Conservation (phyloP, 192 early-diverging fungal species). For the Backusella tarrabulga region DNA sequence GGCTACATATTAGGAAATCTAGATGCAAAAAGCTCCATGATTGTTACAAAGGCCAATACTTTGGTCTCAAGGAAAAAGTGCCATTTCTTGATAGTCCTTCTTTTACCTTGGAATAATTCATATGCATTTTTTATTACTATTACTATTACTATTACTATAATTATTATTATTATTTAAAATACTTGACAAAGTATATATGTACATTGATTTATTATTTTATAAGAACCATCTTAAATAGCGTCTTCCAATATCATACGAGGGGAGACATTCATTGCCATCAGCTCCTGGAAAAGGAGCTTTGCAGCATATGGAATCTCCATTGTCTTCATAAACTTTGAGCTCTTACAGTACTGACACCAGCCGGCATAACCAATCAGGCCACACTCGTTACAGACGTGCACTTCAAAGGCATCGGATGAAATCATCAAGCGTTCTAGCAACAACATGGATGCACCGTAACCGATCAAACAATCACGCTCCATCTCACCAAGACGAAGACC, state of each 20-base stretch:
- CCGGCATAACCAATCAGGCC: conserved; percentile 87
- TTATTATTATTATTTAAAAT: background rate
- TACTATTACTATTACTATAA: too few species aligned
- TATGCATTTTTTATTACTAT: too few species aligned
- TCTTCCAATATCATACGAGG: conserved; percentile 39
- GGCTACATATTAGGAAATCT: too few species aligned
- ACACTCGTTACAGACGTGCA: conserved; percentile 87
- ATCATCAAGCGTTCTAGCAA: conserved; percentile 92
- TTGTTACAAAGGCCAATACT: too few species aligned
- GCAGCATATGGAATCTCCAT: conserved; percentile 98
- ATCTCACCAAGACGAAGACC: conserved; percentile 97
- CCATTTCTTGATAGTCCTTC: too few species aligned
- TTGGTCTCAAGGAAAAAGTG: too few species aligned
- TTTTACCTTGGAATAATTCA: too few species aligned
- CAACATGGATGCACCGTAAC: conserved; percentile 92
- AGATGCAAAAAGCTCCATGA: too few species aligned
- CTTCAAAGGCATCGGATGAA: conserved; percentile 91
- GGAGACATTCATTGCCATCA: conserved; percentile 93
- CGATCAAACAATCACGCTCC: conserved; percentile 98
- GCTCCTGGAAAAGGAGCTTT: conserved; percentile 97
- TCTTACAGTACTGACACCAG: conserved; percentile 93
- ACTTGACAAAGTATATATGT: background rate
- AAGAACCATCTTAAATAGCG: conserved; percentile 19
- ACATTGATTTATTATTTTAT: background rate
- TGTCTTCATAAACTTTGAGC: conserved; percentile 77